These are phyloP conservation scores for Chloranthus sessilifolius DNA, from an alignment of 164 flowering plant genomes.

Conservation along the genomic window DNA sequence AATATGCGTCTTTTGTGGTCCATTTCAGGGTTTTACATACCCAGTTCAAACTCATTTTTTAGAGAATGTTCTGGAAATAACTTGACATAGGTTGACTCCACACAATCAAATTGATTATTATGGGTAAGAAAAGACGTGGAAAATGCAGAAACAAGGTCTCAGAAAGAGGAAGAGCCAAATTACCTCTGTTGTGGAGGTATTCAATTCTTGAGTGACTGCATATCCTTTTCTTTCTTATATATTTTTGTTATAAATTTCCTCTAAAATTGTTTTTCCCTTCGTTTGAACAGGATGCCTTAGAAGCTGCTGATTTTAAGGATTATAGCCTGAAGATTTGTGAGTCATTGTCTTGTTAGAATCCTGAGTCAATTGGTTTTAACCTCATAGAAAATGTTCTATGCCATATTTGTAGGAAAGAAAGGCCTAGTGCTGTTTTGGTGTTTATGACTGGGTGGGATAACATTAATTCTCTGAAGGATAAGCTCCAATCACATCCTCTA, in stretches of 20 bases:
- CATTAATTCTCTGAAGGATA: conserved; percentile 79
- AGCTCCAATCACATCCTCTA: conserved; percentile 67
- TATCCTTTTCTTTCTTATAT: neutral
- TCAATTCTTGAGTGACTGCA: conserved; percentile 4
- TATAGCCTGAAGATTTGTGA: conserved; percentile 54
- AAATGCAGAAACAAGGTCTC: conserved; percentile 70
- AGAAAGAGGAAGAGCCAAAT: conserved; percentile 91
- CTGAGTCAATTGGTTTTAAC: conserved; percentile 86
- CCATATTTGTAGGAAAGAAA: conserved; percentile 71
- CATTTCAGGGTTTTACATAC: conserved; percentile 81
- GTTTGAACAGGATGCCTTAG: conserved; percentile 63
- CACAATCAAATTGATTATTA: conserved; percentile 91
- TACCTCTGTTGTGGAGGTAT: conserved; percentile 85
- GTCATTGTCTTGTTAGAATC: conserved; percentile 90
- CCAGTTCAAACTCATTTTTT: conserved; percentile 78
- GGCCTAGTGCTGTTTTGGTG: conserved; percentile 84
- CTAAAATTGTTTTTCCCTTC: too few species aligned
- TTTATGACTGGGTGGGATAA: conserved; percentile 99
- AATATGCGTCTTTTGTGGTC: conserved; percentile 10
- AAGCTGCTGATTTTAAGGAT: conserved; percentile 55
- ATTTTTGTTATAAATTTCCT: conserved; percentile 1
- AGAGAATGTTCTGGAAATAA: conserved; percentile 79
- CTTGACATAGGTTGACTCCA: conserved; percentile 74
- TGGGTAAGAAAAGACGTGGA: conserved; percentile 88
- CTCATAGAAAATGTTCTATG: conserved; percentile 75